Evolutionary conservation across 202 grass and related monocot genomes (phyloP).

Genomic region (Elaeis oleifera): DNA sequence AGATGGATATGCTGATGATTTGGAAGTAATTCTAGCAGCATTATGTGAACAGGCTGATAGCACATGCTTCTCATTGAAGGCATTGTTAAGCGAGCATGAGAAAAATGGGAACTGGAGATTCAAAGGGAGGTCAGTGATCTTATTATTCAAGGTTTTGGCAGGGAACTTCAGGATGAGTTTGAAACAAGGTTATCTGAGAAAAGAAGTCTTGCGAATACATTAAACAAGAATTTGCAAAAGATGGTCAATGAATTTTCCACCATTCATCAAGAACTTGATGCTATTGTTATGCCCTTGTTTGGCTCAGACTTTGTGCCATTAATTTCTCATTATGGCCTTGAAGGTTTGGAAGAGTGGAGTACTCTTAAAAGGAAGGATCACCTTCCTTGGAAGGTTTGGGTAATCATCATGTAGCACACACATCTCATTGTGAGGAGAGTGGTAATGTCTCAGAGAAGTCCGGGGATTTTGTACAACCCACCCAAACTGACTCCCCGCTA

Average conservation of each 20-base stretch:
- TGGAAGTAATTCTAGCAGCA: not conserved
- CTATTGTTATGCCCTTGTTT: slow-evolving; percentile 37
- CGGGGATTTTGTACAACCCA: slow-evolving; percentile 27
- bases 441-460: slow-evolving; percentile 18
- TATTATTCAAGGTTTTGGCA: not conserved
- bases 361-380: slow-evolving; percentile 33
- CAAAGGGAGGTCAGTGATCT: not conserved
- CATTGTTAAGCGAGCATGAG: slow-evolving; percentile 1
- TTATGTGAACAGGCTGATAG: not conserved
- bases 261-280: slow-evolving; percentile 45
- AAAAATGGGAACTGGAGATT: slow-evolving; percentile 7
- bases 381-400: slow-evolving; percentile 9
- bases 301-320: slow-evolving; percentile 42
- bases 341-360: slow-evolving; percentile 33
- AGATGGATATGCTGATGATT: slow-evolving; percentile 5
- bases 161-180: slow-evolving; percentile 11
- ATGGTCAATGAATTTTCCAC: slow-evolving; percentile 36
- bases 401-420: slow-evolving; percentile 29
- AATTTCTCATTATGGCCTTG: slow-evolving; percentile 32
- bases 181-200: slow-evolving; percentile 7
- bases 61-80: slow-evolving; percentile 1
- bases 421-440: slow-evolving; percentile 31
- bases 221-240: slow-evolving; percentile 21
- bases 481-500: slow-evolving; percentile 50
- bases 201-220: slow-evolving; percentile 19